A percentile compares a stretch with the other conserved stretches of the same genome.
Evolutionary conservation across 78 protist genomes (phyloP).

Genomic region (Speleostelium caveatum): DNA sequence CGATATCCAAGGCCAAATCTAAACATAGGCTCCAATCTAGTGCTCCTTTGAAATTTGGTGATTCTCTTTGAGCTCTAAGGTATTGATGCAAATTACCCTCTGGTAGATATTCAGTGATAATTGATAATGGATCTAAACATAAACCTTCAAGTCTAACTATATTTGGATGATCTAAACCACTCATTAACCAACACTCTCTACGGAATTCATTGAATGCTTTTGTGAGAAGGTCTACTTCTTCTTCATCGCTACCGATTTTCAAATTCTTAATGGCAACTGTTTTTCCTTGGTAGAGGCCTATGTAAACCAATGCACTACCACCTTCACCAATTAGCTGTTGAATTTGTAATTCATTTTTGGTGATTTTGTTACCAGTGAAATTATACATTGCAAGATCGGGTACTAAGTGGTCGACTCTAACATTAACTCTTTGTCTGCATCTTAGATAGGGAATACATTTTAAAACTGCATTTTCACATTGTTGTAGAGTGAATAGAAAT

Average conservation of each 20-base stretch:
- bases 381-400: constrained; percentile 36
- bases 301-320: constrained; percentile 57
- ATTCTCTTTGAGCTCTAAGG: background rate
- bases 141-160: constrained; percentile 19
- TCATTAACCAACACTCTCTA: constrained; percentile 48
- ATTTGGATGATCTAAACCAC: constrained; percentile 32
- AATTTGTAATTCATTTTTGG: constrained; percentile 22
- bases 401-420: constrained; percentile 16
- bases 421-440: constrained; percentile 3
- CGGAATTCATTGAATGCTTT: constrained; percentile 56
- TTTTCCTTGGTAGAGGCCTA: constrained; percentile 37
- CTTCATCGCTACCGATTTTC: constrained; percentile 21
- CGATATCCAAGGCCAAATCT: constrained; percentile 23
- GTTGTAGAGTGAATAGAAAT: constrained; percentile 16
- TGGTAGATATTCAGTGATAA: constrained; percentile 44
- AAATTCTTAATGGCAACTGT: constrained; percentile 57
- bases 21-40: constrained; percentile 9
- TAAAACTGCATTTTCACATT: constrained; percentile 47
- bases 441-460: background rate
- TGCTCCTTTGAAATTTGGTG: background rate
- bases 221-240: background rate
- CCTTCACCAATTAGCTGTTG: constrained; percentile 54
- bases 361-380: constrained; percentile 22
- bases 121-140: constrained; percentile 44
- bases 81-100: constrained; percentile 15